Base-by-base conservation (phyloP, 169 alveolate genomes). In the Plasmodium fragile region DNA sequence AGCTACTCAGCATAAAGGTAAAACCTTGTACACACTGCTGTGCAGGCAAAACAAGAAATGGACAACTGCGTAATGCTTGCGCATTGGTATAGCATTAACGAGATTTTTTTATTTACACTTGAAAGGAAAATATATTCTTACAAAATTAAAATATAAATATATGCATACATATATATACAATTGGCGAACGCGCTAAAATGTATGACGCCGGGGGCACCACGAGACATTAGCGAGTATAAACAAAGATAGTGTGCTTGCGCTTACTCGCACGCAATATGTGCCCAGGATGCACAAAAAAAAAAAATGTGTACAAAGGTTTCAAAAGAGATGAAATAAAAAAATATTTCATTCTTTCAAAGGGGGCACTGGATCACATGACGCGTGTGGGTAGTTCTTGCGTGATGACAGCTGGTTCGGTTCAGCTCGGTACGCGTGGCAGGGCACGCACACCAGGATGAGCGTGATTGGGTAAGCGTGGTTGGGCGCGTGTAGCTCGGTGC, bases 261-360 rank as follows among this genome's bases (percentile, higher is more conserved):
- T 34, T 65, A 11, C 39, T 65, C 30, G 36, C 13, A 65, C 30
- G 75, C 13, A 28, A 28, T 65, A 4, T 18, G 39, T 65, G 32
- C 30, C 75, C 36, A 1, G 75, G 75, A 65, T 65, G 36, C 18
- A 65, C 30, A 65, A n/a, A 65, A 65, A n/a, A 65, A 65, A 65
- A 65, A 65, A 65, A 65, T 25, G 10, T 65, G 75, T 65, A 65
- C n/a, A 11, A 28, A 28, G 36, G 73, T 16, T 75, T 75, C 49
- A 36, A 32, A 75, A 75, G 55, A 34, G 49, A 28, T 75, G 32
- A 75, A 30, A 75, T 75, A 75, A 75, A 49, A 75, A 75, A 16
- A 75, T 75, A 75, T 75, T 75, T 36, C 82, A 75, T 16, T 36
- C 82, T 13, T 75, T 75, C 16, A 75, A 22, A 30, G 55, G 55